phyloP scores from a whole-genome alignment of 2,329 filamentous ascomycete species.

The Monosporascus sp. region DNA sequence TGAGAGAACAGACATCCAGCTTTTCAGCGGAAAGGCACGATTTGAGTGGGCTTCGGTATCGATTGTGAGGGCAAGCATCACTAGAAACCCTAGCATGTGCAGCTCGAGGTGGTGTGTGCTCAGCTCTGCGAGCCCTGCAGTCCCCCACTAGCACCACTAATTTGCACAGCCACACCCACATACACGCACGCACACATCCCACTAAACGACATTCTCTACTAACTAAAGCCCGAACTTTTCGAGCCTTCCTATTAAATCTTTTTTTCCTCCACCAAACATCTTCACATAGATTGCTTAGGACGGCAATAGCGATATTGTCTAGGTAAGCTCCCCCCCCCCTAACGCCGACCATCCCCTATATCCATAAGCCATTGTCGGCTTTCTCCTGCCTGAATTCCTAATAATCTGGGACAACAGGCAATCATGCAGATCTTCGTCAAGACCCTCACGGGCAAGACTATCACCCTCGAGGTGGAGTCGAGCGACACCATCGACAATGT shows the following conservation, averaged over 20 bases:
- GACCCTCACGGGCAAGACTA: constrained; percentile 98
- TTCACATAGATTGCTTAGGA: constrained; percentile 59
- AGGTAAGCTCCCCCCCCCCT: constrained; percentile 37
- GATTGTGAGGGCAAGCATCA: constrained; percentile 16
- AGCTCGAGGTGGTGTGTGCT: constrained; percentile 3
- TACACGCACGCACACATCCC: constrained; percentile 4
- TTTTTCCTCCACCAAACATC: constrained; percentile 30
- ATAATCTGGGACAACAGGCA: constrained; percentile 45
- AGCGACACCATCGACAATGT: constrained; percentile 99
- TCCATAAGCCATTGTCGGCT: background rate
- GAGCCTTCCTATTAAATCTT: constrained; percentile 17
- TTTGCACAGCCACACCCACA: background rate
- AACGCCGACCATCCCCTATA: background rate
- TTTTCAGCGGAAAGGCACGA: background rate
- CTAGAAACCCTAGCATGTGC: constrained; percentile 23
- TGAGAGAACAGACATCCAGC: constrained; percentile 1
- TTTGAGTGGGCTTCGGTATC: background rate
- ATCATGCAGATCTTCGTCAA: constrained; percentile 75
- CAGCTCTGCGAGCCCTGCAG: constrained; percentile 9
- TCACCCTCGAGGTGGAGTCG: constrained; percentile 99
- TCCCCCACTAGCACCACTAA: constrained; percentile 1
- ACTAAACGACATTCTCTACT: background rate
- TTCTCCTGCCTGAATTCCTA: constrained; percentile 21
- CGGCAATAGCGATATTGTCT: constrained; percentile 56
- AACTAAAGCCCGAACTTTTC: constrained; percentile 1